These are phyloP conservation scores for Acacia melanoxylon DNA, from an alignment of 306 rosid genomes.

Conservation along the genomic window DNA sequence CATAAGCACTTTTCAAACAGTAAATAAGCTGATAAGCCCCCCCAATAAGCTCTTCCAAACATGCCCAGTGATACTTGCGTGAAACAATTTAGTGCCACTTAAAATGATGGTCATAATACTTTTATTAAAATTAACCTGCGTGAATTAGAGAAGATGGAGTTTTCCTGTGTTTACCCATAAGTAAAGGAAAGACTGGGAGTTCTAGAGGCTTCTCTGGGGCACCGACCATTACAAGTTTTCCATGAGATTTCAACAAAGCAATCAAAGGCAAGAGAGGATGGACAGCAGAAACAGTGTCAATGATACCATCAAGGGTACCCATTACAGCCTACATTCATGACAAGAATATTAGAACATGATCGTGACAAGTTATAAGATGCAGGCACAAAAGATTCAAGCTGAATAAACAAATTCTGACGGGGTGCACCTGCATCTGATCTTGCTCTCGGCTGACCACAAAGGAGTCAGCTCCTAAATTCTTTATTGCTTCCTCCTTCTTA, in stretches of 20 bases:
- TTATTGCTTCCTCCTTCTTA: conserved; percentile 38
- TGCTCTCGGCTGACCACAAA: conserved; percentile 39
- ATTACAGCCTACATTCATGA: conserved; percentile 14
- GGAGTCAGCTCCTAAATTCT: conserved; percentile 34
- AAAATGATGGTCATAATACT: not conserved
- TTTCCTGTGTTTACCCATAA: conserved; percentile 14
- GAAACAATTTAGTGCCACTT: not conserved
- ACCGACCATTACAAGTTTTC: conserved; percentile 45
- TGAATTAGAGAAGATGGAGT: not conserved
- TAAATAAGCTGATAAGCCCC: no score
- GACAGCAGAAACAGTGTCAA: conserved; percentile 44
- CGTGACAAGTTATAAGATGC: not conserved
- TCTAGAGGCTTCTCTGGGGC: conserved; percentile 37
- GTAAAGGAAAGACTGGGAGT: conserved; percentile 26
- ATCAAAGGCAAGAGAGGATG: conserved; percentile 39
- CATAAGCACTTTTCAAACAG: no score
- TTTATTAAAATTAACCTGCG: not conserved
- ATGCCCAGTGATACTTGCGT: not conserved
- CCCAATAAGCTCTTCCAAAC: no score
- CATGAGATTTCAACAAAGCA: conserved; percentile 34
- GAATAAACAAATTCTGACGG: not conserved
- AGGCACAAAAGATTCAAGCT: not conserved
- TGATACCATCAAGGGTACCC: conserved; percentile 46
- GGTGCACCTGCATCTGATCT: conserved; percentile 39
- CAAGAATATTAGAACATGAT: not conserved